Base-by-base conservation (phyloP, 306 rosid genomes). In the Citrullus mucosospermus region DNA sequence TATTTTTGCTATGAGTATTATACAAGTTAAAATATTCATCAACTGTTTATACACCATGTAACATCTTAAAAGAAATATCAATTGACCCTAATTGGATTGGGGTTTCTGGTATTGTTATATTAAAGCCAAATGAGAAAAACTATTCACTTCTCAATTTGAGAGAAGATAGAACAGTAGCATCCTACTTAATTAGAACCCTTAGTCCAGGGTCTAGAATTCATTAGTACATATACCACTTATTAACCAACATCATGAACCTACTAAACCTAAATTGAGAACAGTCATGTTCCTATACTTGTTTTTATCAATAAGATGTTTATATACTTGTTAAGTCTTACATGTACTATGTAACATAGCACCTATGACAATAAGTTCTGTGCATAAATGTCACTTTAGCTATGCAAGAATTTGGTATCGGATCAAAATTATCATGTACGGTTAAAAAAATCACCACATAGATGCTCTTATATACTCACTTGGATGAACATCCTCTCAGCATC, bases 401-500 rank as follows among this genome's bases (percentile, higher is more conserved):
- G 75, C 75, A 69, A 69, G 32, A 69, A 43, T 69, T 41, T 69
- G 53, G 43, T 34, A 63, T 2, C 3, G 30, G 73, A 66, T 41
- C 53, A 67, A 67, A 41, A 67, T 67, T 67, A 41, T 67, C 30
- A 41, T 72, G 60, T 50, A 1, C 22, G 30, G 25, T 72, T 48
- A 17, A 65, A 20, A 0, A 8, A 59, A 16, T 46, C 50, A 68
- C 68, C 41, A 82, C 41, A 6, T 69, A 71, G 51, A 22, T 4
- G 43, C 71, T 54, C 81, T 86, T 72, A 32, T 79, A 89, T 79
- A 89, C 91, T 88, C 82, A 94, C 98, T 85, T 92, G 98, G 81
- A 94, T 94, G 78, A 92, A 94, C 98, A 94, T 92, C 76, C 98
- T 86, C 87, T 94, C 98, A 30, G 98, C 97, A 75, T 87, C 97